A percentile compares a stretch with the other conserved stretches of the same genome.
Conservation (phyloP, 768 basidiomycete species). For the Naematelia aurantialba region DNA sequence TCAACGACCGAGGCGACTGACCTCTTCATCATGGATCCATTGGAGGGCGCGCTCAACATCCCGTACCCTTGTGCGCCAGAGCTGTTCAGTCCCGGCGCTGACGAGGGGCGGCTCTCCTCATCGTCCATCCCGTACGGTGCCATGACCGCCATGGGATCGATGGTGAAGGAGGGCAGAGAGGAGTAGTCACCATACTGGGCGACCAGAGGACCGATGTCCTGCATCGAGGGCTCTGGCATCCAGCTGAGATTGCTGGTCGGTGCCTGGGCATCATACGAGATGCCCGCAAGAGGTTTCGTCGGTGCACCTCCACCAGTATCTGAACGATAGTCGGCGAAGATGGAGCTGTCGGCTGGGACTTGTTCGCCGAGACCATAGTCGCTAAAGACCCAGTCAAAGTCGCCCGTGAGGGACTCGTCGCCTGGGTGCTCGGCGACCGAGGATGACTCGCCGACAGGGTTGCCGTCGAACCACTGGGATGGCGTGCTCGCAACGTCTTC, state of each 20-base stretch:
- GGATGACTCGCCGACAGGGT: constrained; percentile 6
- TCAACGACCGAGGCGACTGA: constrained; percentile 12
- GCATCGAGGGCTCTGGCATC: constrained; percentile 21
- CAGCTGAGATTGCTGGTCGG: constrained; percentile 6
- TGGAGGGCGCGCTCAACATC: constrained; percentile 38
- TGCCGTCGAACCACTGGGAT: constrained; percentile 30
- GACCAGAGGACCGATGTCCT: constrained; percentile 24
- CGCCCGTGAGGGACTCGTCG: constrained; percentile 28
- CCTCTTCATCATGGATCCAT: constrained; percentile 38
- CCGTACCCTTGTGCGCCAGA: constrained; percentile 23
- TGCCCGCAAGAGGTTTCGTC: not conserved
- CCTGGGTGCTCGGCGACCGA: constrained; percentile 1
- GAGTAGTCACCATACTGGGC: constrained; percentile 9
- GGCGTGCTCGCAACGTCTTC: constrained; percentile 19
- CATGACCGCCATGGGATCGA: constrained; percentile 34
- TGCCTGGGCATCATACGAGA: not conserved
- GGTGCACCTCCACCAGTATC: not conserved
- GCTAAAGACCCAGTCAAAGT: constrained; percentile 37
- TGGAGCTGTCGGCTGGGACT: constrained; percentile 21
- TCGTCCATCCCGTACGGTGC: constrained; percentile 16
- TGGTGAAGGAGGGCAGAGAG: constrained; percentile 20
- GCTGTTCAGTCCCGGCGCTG: constrained; percentile 27
- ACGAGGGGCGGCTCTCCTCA: constrained; percentile 25
- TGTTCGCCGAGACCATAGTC: constrained; percentile 26
- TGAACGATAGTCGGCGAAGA: constrained; percentile 34